Evolutionary conservation across 805 yeast genomes (phyloP).

Genomic region (Jamesozyma spencerorum): DNA sequence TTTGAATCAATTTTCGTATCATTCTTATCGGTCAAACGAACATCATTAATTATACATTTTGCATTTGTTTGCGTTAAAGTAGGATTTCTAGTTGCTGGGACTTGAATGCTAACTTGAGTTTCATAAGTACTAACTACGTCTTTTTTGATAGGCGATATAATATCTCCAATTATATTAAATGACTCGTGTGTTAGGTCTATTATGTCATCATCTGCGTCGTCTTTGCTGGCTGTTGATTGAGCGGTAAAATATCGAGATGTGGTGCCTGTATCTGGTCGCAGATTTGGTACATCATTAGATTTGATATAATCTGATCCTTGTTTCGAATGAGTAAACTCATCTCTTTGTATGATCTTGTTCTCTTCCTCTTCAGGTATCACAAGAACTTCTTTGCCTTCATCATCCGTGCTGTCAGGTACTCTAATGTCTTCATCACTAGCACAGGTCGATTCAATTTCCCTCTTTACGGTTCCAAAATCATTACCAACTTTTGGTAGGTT

Average conservation of each 20-base stretch:
- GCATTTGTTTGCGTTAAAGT: slow-evolving; percentile 6
- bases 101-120: slow-evolving; percentile 14
- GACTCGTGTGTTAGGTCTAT: slow-evolving; percentile 26
- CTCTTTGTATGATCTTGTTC: not conserved
- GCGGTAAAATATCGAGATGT: slow-evolving; percentile 2
- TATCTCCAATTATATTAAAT: slow-evolving; percentile 20
- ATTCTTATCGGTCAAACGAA: too few relatives aligned
- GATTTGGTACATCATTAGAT: not conserved
- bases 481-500: too few relatives aligned
- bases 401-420: slow-evolving; percentile 7
- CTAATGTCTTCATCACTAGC: not conserved
- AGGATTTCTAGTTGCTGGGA: slow-evolving; percentile 27
- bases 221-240: not conserved
- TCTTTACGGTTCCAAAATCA: too few relatives aligned
- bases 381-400: slow-evolving; percentile 1
- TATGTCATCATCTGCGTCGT: slow-evolving; percentile 7
- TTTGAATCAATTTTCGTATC: too few relatives aligned
- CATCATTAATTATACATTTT: too few relatives aligned
- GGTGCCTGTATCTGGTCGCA: not conserved
- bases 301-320: not conserved
- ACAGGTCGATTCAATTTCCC: too few relatives aligned
- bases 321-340: not conserved
- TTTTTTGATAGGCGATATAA: slow-evolving; percentile 25
- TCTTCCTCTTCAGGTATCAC: slow-evolving; percentile 8
- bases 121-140: not conserved